Evolutionary conservation across 495 filamentous ascomycete genomes (phyloP).

Genomic region (Lophium mytilinum): DNA sequence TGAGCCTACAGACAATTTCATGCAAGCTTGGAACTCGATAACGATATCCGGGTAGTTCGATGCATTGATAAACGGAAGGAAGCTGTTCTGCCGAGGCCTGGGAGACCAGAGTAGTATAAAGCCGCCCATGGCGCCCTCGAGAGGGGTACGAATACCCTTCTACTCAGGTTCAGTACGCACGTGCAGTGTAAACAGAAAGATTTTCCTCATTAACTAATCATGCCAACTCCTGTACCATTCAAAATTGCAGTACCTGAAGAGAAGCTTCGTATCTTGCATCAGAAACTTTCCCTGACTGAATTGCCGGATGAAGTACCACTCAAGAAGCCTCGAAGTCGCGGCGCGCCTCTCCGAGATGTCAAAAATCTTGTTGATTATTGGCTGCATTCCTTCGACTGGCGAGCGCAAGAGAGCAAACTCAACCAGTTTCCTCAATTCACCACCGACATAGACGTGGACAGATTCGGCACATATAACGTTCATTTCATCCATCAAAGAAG

Average conservation of each 20-base stretch:
- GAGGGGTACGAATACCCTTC: too few relatives aligned
- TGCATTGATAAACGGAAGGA: too few relatives aligned
- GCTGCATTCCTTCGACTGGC: slow-evolving; percentile 35
- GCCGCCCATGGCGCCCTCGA: too few relatives aligned
- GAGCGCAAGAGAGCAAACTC: slow-evolving; percentile 23
- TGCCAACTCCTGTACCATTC: neutral
- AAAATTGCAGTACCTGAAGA: neutral
- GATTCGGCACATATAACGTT: slow-evolving; percentile 27
- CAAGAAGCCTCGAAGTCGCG: slow-evolving; percentile 32
- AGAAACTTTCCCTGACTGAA: slow-evolving; percentile 2
- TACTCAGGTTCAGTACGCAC: too few relatives aligned
- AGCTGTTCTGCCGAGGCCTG: too few relatives aligned
- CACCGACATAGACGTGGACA: slow-evolving; percentile 22
- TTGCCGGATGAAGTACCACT: slow-evolving; percentile 25
- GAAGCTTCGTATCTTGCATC: neutral
- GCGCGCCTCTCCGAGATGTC: slow-evolving; percentile 42
- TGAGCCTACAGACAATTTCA: too few relatives aligned
- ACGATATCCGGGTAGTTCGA: too few relatives aligned
- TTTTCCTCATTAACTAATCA: too few relatives aligned
- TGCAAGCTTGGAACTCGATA: too few relatives aligned
- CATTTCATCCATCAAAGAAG: slow-evolving; percentile 31
- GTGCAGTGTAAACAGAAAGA: too few relatives aligned
- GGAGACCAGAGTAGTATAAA: too few relatives aligned
- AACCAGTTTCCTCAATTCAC: slow-evolving; percentile 32
- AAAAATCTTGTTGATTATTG: slow-evolving; percentile 44